Evolutionary conservation across 2,329 filamentous ascomycete genomes (phyloP), one percentile per base, ranked within the genome.

Genomic region (Xylaria polymorpha): DNA sequence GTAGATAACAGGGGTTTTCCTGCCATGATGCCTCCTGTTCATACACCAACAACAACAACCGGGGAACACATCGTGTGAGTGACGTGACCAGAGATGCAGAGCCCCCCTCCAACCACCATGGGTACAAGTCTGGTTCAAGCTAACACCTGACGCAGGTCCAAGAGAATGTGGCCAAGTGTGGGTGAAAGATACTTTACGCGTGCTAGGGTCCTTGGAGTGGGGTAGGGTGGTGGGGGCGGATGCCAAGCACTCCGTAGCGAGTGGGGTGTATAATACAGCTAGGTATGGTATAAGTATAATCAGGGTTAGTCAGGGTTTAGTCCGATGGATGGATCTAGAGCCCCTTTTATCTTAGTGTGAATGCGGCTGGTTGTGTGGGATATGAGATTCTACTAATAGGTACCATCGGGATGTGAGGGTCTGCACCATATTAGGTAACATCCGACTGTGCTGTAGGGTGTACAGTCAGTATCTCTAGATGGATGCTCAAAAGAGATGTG

Each of bases 91-190:
- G 55, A 55, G 51, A 61, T 62, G 68, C 68, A 67, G 22, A 61
- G 35, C 61, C 71, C 67, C 48, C 48, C 32, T 71, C 68, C 70
- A 41, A 66, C 63, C 58, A 61, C 37, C 39, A 29, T 32, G 44
- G 18, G 15, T 29, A 7, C 29, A 64, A 35, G 51, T 61, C 57
- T 59, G 68, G 64, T 60, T 48, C 14, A 39, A 56, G 35, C 53
- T 53, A 39, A 39, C 15, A 79, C 25, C 25, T 29, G 78, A 82
- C 77, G 81, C 81, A 83, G 81, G 81, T 82, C 80, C 81, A 67
- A 79, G 77, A 79, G 74, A 76, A 83, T 79, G 72, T 69, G 79
- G 81, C 77, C 78, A 82, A 78, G 79, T 80, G 79, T 75, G 64
- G 25, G 20, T 32, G 64, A 29, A 58, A 55, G 64, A 43, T 43